phyloP scores from a whole-genome alignment of 352 stramenopile species.

The Globisporangium radiosum region DNA sequence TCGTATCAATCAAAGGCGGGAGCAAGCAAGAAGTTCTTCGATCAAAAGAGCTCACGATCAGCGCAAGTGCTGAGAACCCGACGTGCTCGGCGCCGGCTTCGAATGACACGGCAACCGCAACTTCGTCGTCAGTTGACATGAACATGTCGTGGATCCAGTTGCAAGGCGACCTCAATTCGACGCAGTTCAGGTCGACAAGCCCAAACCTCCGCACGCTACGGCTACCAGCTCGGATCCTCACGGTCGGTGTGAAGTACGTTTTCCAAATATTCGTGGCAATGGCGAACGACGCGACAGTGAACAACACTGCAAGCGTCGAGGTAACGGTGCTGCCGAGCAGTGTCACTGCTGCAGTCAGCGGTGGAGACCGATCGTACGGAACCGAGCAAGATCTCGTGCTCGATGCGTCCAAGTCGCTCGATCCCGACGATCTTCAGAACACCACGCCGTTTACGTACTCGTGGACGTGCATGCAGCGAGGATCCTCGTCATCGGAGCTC shows the following conservation, averaged over 20 bases:
- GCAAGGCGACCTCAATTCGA: conserved; percentile 24
- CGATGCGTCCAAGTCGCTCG: conserved; percentile 42
- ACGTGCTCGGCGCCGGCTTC: conserved; percentile 22
- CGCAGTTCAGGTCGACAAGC: conserved; percentile 45
- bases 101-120: background rate
- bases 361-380: conserved; percentile 42
- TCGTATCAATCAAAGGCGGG: conserved; percentile 47
- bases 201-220: conserved; percentile 46
- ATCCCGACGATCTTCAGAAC: conserved; percentile 39
- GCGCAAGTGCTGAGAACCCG: conserved; percentile 33
- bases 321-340: conserved; percentile 35
- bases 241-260: conserved; percentile 46
- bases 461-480: conserved; percentile 32
- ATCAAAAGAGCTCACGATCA: conserved; percentile 38
- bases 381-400: conserved; percentile 44
- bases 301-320: conserved; percentile 41
- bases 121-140: conserved; percentile 31
- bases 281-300: conserved; percentile 33
- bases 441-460: conserved; percentile 27
- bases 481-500: background rate
- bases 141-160: conserved; percentile 50
- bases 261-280: conserved; percentile 54
- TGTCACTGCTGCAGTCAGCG: conserved; percentile 28
- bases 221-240: conserved; percentile 40
- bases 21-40: conserved; percentile 27